Evolutionary conservation across 2,329 filamentous ascomycete genomes (phyloP).

Genomic region (Colletotrichum costaricense): DNA sequence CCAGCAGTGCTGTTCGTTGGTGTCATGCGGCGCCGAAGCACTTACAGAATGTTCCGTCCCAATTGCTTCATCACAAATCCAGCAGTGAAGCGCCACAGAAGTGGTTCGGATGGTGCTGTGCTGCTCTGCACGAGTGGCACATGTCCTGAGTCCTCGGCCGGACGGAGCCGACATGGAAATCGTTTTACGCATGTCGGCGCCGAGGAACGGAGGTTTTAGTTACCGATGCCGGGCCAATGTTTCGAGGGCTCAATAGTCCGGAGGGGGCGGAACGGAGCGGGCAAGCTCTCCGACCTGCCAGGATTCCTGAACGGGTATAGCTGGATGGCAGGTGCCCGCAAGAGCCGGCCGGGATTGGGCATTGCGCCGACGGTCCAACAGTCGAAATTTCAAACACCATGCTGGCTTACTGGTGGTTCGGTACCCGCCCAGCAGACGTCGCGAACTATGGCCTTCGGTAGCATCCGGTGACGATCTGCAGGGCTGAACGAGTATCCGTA

Average conservation of each 20-base stretch:
- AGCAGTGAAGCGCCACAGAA: neutral
- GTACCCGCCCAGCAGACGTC: neutral
- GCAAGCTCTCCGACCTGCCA: neutral
- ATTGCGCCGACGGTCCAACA: neutral
- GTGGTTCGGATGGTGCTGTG: neutral
- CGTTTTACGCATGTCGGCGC: neutral
- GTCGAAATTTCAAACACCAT: neutral
- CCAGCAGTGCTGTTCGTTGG: neutral
- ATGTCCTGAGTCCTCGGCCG: neutral
- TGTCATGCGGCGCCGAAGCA: neutral
- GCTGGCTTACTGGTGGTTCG: neutral
- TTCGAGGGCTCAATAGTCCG: slow-evolving; percentile 5
- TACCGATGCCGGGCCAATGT: neutral
- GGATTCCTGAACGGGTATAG: neutral
- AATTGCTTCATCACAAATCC: neutral
- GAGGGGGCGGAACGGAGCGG: neutral
- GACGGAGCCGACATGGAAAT: neutral
- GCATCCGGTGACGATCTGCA: neutral
- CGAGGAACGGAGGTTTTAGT: slow-evolving; percentile 4
- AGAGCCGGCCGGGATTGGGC: slow-evolving; percentile 6
- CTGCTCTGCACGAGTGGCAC: neutral
- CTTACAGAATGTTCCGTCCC: neutral
- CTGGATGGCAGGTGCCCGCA: neutral
- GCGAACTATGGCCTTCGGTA: neutral
- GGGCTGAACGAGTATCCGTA: neutral